Conservation (phyloP, 1,139 yeast species). For the Taphrina wiesneri region DNA sequence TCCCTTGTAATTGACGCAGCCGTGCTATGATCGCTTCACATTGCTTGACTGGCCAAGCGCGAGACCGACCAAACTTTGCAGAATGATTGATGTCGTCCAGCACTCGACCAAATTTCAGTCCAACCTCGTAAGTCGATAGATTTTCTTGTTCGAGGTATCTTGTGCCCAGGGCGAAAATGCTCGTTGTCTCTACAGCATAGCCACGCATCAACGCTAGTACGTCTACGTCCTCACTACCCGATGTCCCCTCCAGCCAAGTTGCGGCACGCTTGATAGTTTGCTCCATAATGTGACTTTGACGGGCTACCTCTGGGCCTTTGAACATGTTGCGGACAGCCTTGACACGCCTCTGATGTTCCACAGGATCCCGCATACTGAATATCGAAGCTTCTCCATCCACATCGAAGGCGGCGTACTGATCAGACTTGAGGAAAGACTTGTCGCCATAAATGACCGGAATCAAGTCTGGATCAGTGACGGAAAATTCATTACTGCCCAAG, state of each 20-base stretch:
- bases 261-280: background rate
- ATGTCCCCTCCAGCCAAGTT: background rate
- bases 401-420: constrained; percentile 32
- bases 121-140: background rate
- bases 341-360: constrained; percentile 12
- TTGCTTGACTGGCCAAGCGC: background rate
- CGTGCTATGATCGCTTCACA: background rate
- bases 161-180: constrained; percentile 8
- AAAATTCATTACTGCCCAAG: constrained; percentile 29
- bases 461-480: constrained; percentile 27
- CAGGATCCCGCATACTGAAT: constrained; percentile 31
- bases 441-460: constrained; percentile 22
- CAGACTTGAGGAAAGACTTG: constrained; percentile 19
- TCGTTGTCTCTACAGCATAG: constrained; percentile 8
- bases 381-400: constrained; percentile 19
- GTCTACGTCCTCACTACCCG: background rate
- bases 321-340: constrained; percentile 25
- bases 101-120: background rate
- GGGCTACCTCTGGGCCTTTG: constrained; percentile 4
- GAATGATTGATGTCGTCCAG: constrained; percentile 18
- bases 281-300: background rate
- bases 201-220: constrained; percentile 24
- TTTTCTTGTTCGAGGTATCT: background rate
- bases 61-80: constrained; percentile 12
- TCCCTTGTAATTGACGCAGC: background rate